These are phyloP conservation scores for Suhomyces kunorum DNA, from an alignment of 1,139 yeast species.

Conservation along the genomic window DNA sequence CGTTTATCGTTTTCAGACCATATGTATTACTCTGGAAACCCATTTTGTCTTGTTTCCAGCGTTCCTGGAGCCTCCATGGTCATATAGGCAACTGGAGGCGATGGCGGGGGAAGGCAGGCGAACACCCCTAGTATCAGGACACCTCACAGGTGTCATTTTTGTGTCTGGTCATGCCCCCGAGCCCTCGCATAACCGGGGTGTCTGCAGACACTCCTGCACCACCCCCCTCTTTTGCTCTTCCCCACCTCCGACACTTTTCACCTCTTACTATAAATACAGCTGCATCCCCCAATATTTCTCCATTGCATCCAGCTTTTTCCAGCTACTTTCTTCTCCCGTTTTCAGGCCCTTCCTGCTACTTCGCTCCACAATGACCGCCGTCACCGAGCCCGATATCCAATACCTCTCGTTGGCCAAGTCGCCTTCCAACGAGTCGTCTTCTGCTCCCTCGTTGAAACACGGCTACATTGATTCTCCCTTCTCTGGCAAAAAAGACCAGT, in stretches of 20 bases:
- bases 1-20: no score
- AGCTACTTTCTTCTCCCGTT: neutral
- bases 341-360: neutral
- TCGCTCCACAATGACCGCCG: constrained; percentile 9
- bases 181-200: neutral
- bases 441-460: constrained; percentile 37
- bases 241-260: neutral
- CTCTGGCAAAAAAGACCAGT: constrained; percentile 78
- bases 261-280: constrained; percentile 2
- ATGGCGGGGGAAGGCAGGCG: no score
- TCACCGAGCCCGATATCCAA: constrained; percentile 24
- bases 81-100: no score
- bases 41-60: no score
- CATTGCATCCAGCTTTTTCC: neutral
- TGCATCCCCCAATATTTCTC: constrained; percentile 1
- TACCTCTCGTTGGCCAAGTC: constrained; percentile 28
- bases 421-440: constrained; percentile 31
- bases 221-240: neutral
- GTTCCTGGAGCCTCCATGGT: no score
- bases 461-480: constrained; percentile 80
- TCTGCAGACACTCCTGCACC: neutral
- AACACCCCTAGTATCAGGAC: no score
- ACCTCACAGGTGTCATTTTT: no score
- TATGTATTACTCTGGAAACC: no score
- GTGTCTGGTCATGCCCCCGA: neutral